Base-by-base conservation (phyloP, 2,329 filamentous ascomycete genomes). In the Trichoderma atrobrunneum region DNA sequence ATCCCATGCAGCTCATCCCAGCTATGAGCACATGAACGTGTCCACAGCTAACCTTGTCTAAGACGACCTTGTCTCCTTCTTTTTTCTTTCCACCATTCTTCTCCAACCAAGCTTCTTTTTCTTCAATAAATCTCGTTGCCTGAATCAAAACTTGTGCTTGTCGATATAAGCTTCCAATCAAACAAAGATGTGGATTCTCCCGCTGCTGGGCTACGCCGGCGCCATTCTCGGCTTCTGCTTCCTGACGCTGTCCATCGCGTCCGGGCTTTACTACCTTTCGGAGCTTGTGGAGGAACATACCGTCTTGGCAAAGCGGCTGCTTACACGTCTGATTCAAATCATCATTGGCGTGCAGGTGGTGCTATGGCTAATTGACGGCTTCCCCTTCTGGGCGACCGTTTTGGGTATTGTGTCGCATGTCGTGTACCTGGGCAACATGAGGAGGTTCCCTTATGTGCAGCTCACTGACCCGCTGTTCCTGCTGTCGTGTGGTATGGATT, bases 281-380 rank as follows among this genome's bases (percentile, higher is more conserved):
- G 96, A 99, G 82, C 90, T 98, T 16, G 96, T 99, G 73, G 96
- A 99, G 84, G 96, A 99, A 82, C 95, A 99, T 80, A 98, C 95
- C 5, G 95, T 98, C 12, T 83, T 97, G 74, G 93, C 95, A 14
- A 97, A 97, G 80, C 93, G 92, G 72, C 85, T 98, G n/a, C 87
- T 99, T 67, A 92, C 89, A 39, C 91, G 90, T 56, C 86, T 98
- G 71, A 98, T 98, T 78, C 97, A 97, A 84, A 85, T 84, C 74
- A 90, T 97, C 75, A 91, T 98, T 73, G 87, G 78, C 34, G 80
- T 94, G 7, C 95, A 98, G 80, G 73, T 90, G 11, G 83, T 95
- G 4, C 90, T 98, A 11, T 91, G 90, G 79, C 74, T 96, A 18
- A 81, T 98, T 76, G 96, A 99, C 85, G 86, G 91, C n/a, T 94